These are phyloP conservation scores for Fimicolochytrium jonesii DNA, from an alignment of 192 early-diverging fungal genomes.

Conservation along the genomic window DNA sequence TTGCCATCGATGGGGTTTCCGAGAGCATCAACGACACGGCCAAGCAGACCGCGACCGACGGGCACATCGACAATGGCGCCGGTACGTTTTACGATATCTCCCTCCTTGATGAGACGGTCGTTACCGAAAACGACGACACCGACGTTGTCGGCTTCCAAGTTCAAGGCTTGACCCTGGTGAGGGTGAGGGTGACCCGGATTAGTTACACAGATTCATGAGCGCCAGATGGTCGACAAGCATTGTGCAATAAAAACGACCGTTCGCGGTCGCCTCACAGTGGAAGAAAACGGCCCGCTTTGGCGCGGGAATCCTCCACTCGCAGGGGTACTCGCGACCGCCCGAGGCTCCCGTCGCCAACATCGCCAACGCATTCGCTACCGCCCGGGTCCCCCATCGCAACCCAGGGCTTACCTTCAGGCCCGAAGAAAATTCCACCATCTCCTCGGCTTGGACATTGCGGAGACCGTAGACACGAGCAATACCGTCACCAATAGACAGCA, in stretches of 20 bases:
- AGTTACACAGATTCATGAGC: too few relatives aligned
- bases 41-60: constrained; percentile 89
- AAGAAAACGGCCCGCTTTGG: too few relatives aligned
- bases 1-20: constrained; percentile 99
- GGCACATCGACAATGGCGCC: constrained; percentile 98
- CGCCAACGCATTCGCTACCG: too few relatives aligned
- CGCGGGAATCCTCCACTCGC: too few relatives aligned
- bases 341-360: too few relatives aligned
- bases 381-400: too few relatives aligned
- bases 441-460: constrained; percentile 97
- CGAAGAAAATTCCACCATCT: constrained; percentile 99
- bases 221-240: too few relatives aligned
- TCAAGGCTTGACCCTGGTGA: constrained; percentile 99
- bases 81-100: constrained; percentile 98
- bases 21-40: constrained; percentile 97
- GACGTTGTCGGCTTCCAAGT: constrained; percentile 99
- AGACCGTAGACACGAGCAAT: constrained; percentile 99
- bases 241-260: too few relatives aligned
- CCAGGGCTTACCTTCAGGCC: constrained; percentile 96
- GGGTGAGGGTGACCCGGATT: too few relatives aligned
- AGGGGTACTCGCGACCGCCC: too few relatives aligned
- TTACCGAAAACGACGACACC: constrained; percentile 99
- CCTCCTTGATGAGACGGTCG: constrained; percentile 99
- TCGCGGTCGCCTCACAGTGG: too few relatives aligned
- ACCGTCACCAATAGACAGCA: constrained; percentile 99